Evolutionary conservation across 1,284 basidiomycete genomes (phyloP).

Genomic region (Trichosporon sp.): DNA sequence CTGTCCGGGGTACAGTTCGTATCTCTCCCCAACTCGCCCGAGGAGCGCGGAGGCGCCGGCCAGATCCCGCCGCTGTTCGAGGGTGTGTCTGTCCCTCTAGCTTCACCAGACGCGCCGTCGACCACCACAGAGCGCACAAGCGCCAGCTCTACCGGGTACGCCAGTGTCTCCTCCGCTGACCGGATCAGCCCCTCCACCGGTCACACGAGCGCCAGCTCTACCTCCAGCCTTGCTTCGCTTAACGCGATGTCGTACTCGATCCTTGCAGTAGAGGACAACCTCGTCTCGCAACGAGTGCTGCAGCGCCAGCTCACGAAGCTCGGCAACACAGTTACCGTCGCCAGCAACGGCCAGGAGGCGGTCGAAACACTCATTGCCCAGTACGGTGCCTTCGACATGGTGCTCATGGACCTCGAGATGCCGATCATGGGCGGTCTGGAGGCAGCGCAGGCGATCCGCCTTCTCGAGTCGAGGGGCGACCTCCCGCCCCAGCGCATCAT

Average conservation of each 20-base stretch:
- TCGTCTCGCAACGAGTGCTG: slow-evolving; percentile 55
- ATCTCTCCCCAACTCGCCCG: not conserved
- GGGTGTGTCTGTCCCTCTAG: not conserved
- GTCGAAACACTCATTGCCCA: slow-evolving; percentile 36
- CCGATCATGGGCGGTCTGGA: slow-evolving; percentile 55
- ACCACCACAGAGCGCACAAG: not conserved
- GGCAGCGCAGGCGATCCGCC: slow-evolving; percentile 44
- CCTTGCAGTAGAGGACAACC: slow-evolving; percentile 49
- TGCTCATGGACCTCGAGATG: slow-evolving; percentile 45
- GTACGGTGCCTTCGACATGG: slow-evolving; percentile 30
- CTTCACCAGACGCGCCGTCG: not conserved
- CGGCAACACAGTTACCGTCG: slow-evolving; percentile 43
- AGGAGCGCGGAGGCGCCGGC: too few relatives aligned
- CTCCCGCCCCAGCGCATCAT: slow-evolving; percentile 42
- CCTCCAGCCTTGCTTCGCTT: not conserved
- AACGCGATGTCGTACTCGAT: slow-evolving; percentile 19
- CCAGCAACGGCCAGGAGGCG: slow-evolving; percentile 52
- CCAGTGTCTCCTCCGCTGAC: not conserved
- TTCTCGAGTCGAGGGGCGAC: slow-evolving; percentile 33
- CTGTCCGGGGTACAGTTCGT: not conserved
- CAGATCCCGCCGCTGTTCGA: not conserved
- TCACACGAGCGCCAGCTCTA: not conserved
- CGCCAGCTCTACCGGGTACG: not conserved
- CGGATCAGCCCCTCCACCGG: not conserved
- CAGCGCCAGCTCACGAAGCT: slow-evolving; percentile 49